Percentiles rank a stretch among this genome's conserved stretches.
phyloP scores from a whole-genome alignment of 345 rosid genomes.

The Syzygium jambos region DNA sequence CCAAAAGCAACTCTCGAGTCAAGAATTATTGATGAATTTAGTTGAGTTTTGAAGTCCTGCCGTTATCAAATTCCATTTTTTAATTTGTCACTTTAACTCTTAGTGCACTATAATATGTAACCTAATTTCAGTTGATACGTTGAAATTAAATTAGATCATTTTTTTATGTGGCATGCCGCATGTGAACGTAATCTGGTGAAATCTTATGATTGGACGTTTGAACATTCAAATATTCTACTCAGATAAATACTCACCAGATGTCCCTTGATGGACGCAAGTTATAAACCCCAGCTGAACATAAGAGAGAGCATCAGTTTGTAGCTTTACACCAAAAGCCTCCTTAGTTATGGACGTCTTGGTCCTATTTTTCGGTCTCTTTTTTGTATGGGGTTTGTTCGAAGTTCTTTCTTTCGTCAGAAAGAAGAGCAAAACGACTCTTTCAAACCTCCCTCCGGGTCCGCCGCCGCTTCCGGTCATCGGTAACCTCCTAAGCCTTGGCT shows the following conservation, averaged over 20 bases:
- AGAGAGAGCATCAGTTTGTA: background rate
- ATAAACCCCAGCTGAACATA: background rate
- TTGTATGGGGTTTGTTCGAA: background rate
- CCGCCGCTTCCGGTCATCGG: slow-evolving; percentile 13
- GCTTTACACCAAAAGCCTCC: background rate
- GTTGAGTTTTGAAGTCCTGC: background rate
- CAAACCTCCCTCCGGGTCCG: slow-evolving; percentile 28
- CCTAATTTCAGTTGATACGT: background rate
- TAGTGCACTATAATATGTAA: background rate
- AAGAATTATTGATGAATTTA: background rate
- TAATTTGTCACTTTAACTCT: background rate
- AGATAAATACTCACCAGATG: background rate
- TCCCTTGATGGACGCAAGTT: background rate
- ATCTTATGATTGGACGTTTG: background rate
- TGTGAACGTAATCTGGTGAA: background rate
- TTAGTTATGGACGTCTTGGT: background rate
- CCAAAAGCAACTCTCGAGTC: background rate
- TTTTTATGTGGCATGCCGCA: background rate
- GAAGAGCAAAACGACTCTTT: background rate
- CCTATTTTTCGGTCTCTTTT: background rate
- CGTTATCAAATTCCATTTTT: background rate
- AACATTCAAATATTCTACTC: background rate
- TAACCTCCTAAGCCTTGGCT: slow-evolving; percentile 18
- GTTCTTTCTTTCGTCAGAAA: background rate
- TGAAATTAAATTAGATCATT: background rate